Base-by-base conservation (phyloP, 176 grass and related monocot genomes). In the Oryza meridionalis region DNA sequence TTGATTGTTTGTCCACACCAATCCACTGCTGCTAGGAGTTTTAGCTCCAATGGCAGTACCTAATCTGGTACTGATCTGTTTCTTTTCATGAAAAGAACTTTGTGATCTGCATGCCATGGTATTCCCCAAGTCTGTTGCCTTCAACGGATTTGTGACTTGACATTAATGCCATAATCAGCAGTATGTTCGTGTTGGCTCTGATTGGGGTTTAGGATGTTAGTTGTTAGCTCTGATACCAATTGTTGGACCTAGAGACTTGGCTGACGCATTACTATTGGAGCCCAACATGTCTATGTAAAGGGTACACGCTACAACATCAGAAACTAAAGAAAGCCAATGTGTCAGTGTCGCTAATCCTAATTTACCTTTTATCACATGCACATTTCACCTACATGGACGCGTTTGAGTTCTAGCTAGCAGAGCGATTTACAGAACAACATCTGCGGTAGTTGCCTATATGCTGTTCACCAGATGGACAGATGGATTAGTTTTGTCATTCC, bases 181-280 rank as follows among this genome's bases (percentile, higher is more conserved):
- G 9, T 7, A 7, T 8, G 58, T 62, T 62, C 0, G 2, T 62
- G 58, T 62, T 40, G 58, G n/a, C 58, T 10, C 8, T 62, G 58
- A 2, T 62, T n/a, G 58, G 58, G n/a, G 58, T 24, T 62, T 62
- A 62, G n/a, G 58, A 62, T 62, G 7, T 24, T 62, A 58, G 42
- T 9, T 72, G 24, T 22, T 62, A 53, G 44, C 45, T 80, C 44
- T 51, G 44, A 25, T 47, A 80, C 65, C 27, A 69, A 37, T 37
- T 81, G 78, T 37, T 25, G 35, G 6, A n/a, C 15, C 2, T 49
- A 55, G 37, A 61, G n/a, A 72, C 58, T 17, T 49, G 53, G 13
- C 9, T 70, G 67, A 58, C 40, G 21, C 79, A 82, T 72, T 72
- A 27, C 14, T 72, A 19, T 29, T 82, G 68, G 35, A 62, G 51